phyloP scores from a whole-genome alignment of 2,329 filamentous ascomycete species.

The Thelonectria rubi region DNA sequence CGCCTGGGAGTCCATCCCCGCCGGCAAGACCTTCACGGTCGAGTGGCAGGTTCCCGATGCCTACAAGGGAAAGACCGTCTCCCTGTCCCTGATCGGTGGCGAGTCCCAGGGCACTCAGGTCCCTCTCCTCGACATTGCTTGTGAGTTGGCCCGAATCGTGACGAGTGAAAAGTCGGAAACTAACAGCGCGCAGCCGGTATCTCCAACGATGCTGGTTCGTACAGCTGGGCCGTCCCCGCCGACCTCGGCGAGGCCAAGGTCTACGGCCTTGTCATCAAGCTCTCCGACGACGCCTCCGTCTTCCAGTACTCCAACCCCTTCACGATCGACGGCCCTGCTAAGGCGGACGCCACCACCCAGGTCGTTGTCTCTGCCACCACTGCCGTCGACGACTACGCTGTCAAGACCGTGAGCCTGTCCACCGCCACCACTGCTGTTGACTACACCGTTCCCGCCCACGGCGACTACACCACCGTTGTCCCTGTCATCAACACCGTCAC shows the following conservation, averaged over 20 bases:
- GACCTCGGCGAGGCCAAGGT: conserved; percentile 55
- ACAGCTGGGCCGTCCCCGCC: conserved; percentile 60
- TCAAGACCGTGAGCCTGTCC: conserved; percentile 45
- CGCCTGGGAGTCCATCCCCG: conserved; percentile 53
- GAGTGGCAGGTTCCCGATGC: conserved; percentile 57
- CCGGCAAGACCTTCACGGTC: conserved; percentile 61
- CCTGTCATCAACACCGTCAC: conserved; percentile 32
- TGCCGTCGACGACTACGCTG: conserved; percentile 39
- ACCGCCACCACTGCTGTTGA: conserved; percentile 10
- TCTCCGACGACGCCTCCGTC: conserved; percentile 55
- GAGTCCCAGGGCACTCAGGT: conserved; percentile 53
- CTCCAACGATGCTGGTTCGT: conserved; percentile 55
- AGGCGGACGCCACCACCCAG: conserved; percentile 35
- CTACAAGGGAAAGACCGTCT: conserved; percentile 56
- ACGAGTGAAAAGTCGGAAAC: neutral
- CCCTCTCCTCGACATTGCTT: conserved; percentile 54
- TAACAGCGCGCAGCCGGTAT: conserved; percentile 53
- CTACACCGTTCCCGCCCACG: conserved; percentile 16
- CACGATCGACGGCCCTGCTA: conserved; percentile 53
- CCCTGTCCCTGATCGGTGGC: conserved; percentile 66
- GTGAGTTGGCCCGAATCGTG: conserved; percentile 54
- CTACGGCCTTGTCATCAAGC: conserved; percentile 67
- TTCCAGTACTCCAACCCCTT: conserved; percentile 74
- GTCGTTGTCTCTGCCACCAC: neutral
- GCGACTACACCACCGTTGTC: conserved; percentile 39